Percentiles rank a stretch among this genome's conserved stretches.
Conservation (phyloP, 2,329 filamentous ascomycete genomes). For the Polychaeton citri region DNA sequence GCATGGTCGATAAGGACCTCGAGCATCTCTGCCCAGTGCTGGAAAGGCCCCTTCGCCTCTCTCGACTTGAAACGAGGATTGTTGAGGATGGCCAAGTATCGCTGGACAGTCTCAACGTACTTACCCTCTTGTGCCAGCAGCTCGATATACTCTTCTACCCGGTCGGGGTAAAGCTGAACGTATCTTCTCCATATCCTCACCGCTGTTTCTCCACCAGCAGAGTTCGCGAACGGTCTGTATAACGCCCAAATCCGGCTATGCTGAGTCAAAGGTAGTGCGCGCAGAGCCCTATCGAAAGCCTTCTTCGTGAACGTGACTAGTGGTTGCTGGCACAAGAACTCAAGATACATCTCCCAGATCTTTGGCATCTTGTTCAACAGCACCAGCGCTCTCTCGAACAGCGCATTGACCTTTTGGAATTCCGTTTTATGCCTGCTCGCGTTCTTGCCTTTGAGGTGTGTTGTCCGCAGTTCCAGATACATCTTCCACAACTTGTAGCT, state of each 20-base stretch:
- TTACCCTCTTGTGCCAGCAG: conserved; percentile 66
- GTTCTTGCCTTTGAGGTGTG: conserved; percentile 56
- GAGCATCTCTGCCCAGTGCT: conserved; percentile 96
- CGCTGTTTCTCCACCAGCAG: conserved; percentile 77
- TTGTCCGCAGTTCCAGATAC: conserved; percentile 76
- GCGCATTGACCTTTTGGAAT: conserved; percentile 83
- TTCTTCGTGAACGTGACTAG: conserved; percentile 73
- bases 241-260: conserved; percentile 92
- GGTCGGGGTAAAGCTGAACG: conserved; percentile 93
- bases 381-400: conserved; percentile 86
- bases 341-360: conserved; percentile 96
- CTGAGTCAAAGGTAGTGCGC: conserved; percentile 84
- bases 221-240: conserved; percentile 82
- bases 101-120: conserved; percentile 82
- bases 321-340: conserved; percentile 83
- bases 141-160: conserved; percentile 89
- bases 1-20: conserved; percentile 87
- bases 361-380: conserved; percentile 97
- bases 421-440: conserved; percentile 66
- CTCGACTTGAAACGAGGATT: conserved; percentile 85
- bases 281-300: conserved; percentile 82
- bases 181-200: conserved; percentile 91
- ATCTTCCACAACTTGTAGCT: conserved; percentile 99
- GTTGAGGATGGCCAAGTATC: conserved; percentile 85
- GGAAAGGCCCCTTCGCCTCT: conserved; percentile 85